Conservation (phyloP, 768 basidiomycete genomes). For the Trametes cinnabarina region DNA sequence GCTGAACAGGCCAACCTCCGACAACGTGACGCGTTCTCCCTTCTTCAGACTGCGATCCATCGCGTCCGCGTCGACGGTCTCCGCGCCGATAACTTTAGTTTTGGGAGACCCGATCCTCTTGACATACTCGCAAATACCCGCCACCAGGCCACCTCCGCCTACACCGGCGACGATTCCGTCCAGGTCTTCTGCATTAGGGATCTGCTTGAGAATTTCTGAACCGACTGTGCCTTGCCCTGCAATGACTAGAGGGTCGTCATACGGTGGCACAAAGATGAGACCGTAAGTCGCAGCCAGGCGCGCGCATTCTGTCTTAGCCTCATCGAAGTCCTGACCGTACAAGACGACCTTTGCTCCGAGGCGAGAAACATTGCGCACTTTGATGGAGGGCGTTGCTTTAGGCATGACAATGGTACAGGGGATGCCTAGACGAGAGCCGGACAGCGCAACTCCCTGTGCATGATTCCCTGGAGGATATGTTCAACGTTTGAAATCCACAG, state of each 20-base stretch:
- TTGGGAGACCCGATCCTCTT: slow-evolving; percentile 87
- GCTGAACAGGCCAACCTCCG: slow-evolving; percentile 93
- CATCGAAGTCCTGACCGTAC: slow-evolving; percentile 91
- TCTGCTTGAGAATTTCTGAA: slow-evolving; percentile 92
- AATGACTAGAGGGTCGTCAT: slow-evolving; percentile 95
- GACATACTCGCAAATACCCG: slow-evolving; percentile 91
- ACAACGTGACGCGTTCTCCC: slow-evolving; percentile 78
- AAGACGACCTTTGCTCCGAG: slow-evolving; percentile 93
- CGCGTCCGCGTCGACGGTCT: slow-evolving; percentile 93
- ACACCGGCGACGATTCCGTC: slow-evolving; percentile 89
- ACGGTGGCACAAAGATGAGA: slow-evolving; percentile 91
- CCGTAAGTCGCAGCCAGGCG: slow-evolving; percentile 74
- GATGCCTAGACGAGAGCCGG: slow-evolving; percentile 81
- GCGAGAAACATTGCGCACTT: slow-evolving; percentile 92
- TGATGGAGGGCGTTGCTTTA: slow-evolving; percentile 90
- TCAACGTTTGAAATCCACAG: not conserved
- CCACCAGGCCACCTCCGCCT: slow-evolving; percentile 89
- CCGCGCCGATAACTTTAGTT: slow-evolving; percentile 84
- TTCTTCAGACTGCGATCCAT: slow-evolving; percentile 81
- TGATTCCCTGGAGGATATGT: slow-evolving; percentile 73
- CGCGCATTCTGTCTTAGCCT: slow-evolving; percentile 91
- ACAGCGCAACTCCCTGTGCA: slow-evolving; percentile 96
- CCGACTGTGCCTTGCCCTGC: slow-evolving; percentile 96
- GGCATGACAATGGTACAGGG: slow-evolving; percentile 99
- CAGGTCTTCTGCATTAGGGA: slow-evolving; percentile 68